Conservation (phyloP, 352 stramenopile genomes). For the Phytophthora foliorum region DNA sequence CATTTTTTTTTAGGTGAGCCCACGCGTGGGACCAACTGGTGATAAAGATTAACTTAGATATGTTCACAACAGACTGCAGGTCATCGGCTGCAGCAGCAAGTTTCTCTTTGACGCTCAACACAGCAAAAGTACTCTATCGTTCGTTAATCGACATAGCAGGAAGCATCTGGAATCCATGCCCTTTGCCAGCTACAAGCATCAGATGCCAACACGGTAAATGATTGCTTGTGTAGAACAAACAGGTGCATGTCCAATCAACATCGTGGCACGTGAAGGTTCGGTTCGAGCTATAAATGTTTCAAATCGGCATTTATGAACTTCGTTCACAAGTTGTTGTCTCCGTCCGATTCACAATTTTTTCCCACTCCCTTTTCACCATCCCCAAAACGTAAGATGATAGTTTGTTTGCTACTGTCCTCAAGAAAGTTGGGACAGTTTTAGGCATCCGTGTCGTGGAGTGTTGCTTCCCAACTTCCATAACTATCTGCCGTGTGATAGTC, state of each 20-base stretch:
- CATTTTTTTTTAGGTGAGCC: too few species aligned
- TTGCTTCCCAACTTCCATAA: conserved; percentile 2
- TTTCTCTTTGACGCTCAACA: too few species aligned
- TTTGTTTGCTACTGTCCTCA: background rate
- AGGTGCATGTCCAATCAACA: background rate
- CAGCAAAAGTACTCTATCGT: too few species aligned
- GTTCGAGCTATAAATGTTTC: conserved; percentile 12
- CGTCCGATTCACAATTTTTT: conserved; percentile 26
- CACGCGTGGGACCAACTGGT: too few species aligned
- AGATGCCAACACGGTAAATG: background rate
- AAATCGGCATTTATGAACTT: conserved; percentile 17
- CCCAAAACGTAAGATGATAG: conserved; percentile 6
- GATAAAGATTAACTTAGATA: too few species aligned
- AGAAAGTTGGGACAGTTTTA: conserved; percentile 8
- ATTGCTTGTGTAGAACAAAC: background rate
- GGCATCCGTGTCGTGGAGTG: conserved; percentile 1
- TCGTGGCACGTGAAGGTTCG: background rate
- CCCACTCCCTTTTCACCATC: conserved; percentile 25
- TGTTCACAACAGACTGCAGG: too few species aligned
- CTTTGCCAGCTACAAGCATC: background rate
- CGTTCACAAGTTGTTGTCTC: conserved; percentile 33
- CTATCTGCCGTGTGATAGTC: conserved; percentile 18
- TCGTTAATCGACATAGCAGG: too few species aligned
- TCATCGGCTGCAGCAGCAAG: too few species aligned
- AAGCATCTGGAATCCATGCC: background rate